Percentiles rank a stretch among this genome's conserved stretches.
phyloP scores from a whole-genome alignment of 495 filamentous ascomycete species.

The Pseudoneurospora amorphoporcata region DNA sequence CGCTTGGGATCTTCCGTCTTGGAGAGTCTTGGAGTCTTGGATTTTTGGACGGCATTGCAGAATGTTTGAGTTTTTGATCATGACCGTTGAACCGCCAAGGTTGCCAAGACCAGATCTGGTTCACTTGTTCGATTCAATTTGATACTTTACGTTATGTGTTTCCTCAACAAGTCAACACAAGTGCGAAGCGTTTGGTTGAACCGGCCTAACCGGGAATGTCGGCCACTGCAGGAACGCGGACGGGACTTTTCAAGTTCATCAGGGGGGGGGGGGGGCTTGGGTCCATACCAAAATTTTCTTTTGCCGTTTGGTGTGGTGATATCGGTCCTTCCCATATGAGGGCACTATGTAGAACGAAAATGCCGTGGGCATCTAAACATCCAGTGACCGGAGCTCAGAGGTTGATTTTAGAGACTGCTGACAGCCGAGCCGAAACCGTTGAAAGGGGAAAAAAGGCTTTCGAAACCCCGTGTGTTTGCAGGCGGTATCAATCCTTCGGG shows the following conservation, averaged over 20 bases:
- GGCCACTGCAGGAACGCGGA: background rate
- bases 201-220: background rate
- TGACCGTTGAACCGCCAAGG: background rate
- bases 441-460: background rate
- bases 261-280: background rate
- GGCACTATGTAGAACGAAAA: background rate
- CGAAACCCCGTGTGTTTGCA: background rate
- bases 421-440: background rate
- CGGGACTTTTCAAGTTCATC: background rate
- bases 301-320: background rate
- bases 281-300: background rate
- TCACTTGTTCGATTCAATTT: background rate
- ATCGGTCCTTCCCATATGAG: background rate
- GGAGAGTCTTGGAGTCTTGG: background rate
- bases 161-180: background rate
- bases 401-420: background rate
- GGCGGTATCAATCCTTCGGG: background rate
- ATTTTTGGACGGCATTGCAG: background rate
- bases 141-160: background rate
- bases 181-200: background rate
- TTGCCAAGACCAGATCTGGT: background rate
- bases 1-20: background rate
- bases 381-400: background rate
- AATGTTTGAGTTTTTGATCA: background rate
- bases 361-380: background rate